A percentile compares a stretch with the other conserved stretches of the same genome.
Evolutionary conservation across 371 early-diverging fungal genomes (phyloP).

Genomic region (Actinomucor elegans): DNA sequence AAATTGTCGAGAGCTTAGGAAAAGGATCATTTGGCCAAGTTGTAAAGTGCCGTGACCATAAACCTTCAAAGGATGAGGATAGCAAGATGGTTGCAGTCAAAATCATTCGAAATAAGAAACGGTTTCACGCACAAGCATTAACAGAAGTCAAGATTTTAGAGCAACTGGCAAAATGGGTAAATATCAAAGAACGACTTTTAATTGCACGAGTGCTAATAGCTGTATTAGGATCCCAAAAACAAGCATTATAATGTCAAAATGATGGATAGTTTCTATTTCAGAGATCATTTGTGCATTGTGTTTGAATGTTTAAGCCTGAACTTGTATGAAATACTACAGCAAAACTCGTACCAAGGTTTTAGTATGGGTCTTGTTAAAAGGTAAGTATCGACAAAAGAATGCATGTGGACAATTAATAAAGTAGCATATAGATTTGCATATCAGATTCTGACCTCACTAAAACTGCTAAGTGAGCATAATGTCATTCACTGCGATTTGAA

Average conservation of each 20-base stretch:
- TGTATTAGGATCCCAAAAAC: slow-evolving; percentile 83
- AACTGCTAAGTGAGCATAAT: slow-evolving; percentile 61
- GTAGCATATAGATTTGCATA: slow-evolving; percentile 53
- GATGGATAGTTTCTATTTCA: slow-evolving; percentile 89
- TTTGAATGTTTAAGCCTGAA: slow-evolving; percentile 95
- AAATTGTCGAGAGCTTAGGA: slow-evolving; percentile 73
- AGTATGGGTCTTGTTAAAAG: slow-evolving; percentile 79
- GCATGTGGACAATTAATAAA: not conserved
- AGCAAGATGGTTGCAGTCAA: slow-evolving; percentile 77
- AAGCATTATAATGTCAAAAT: slow-evolving; percentile 83
- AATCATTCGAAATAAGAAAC: slow-evolving; percentile 80
- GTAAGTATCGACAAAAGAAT: slow-evolving; percentile 19
- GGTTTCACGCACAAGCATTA: slow-evolving; percentile 81
- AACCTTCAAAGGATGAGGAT: slow-evolving; percentile 30
- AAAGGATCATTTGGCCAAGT: slow-evolving; percentile 92
- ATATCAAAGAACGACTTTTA: too few species aligned
- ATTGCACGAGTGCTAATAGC: too few species aligned
- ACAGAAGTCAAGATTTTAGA: slow-evolving; percentile 81
- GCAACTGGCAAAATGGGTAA: slow-evolving; percentile 44
- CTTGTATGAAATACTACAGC: slow-evolving; percentile 95
- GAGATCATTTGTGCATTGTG: slow-evolving; percentile 94
- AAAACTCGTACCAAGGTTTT: slow-evolving; percentile 90
- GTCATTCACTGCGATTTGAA: slow-evolving; percentile 97
- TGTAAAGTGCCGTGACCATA: slow-evolving; percentile 74
- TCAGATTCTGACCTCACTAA: slow-evolving; percentile 83